Percentiles rank a stretch among this genome's conserved stretches.
Conservation (phyloP, 208 protist species). For the Angomonas deanei region DNA sequence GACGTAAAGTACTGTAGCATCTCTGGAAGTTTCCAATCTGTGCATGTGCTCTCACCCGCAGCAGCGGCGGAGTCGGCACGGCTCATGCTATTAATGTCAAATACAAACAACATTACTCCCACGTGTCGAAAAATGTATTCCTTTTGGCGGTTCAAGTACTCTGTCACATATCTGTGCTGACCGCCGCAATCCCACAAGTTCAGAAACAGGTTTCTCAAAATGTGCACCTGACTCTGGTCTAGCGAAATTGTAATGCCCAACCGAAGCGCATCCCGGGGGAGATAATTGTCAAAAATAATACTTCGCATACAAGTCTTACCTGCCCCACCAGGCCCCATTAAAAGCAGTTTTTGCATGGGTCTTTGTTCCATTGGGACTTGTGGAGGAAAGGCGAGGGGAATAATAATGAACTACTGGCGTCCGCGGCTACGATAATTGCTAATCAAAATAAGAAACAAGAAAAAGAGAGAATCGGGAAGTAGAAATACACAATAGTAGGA, state of each 20-base stretch:
- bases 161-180: slow-evolving; percentile 97
- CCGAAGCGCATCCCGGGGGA: slow-evolving; percentile 91
- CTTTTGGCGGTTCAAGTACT: slow-evolving; percentile 96
- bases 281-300: slow-evolving; percentile 99
- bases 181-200: slow-evolving; percentile 99
- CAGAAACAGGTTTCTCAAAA: slow-evolving; percentile 98
- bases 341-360: slow-evolving; percentile 92
- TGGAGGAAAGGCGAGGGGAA: slow-evolving; percentile 2
- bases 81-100: slow-evolving; percentile 96
- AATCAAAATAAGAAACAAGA: too few relatives aligned
- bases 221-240: slow-evolving; percentile 97
- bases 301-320: slow-evolving; percentile 99
- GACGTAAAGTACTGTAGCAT: slow-evolving; percentile 97
- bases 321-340: slow-evolving; percentile 93
- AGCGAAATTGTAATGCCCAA: slow-evolving; percentile 95
- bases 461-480: slow-evolving; percentile 4
- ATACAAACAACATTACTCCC: slow-evolving; percentile 98
- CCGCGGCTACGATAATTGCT: too few relatives aligned
- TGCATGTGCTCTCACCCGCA: slow-evolving; percentile 15
- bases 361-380: slow-evolving; percentile 40
- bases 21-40: slow-evolving; percentile 81
- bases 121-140: slow-evolving; percentile 99
- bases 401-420: too few relatives aligned
- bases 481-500: slow-evolving; percentile 10
- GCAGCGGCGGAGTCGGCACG: slow-evolving; percentile 25